Base-by-base conservation (phyloP, 164 flowering plant species). In the Paratinospora sagittata region DNA sequence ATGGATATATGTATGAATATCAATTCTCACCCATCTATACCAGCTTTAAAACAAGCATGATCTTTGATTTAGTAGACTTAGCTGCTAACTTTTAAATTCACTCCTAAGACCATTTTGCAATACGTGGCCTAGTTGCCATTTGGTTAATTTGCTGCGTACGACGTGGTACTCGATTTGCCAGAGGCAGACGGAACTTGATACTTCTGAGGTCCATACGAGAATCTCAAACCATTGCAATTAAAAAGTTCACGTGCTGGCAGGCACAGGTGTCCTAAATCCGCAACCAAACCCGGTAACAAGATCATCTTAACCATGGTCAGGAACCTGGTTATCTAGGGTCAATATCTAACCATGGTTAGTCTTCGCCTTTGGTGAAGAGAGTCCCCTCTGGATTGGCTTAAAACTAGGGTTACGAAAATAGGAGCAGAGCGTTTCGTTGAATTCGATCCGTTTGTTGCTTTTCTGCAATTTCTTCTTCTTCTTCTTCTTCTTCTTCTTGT, bases 361-460 rank as follows among this genome's bases (percentile, higher is more conserved):
- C n/a, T 39, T 63, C 41, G 7, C n/a, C 21, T 27, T 30, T 11
- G 65, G 8, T 66, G 41, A 39, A 36, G 68, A 30, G 34, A 30
- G 2, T 4, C 34, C 43, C 69, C 17, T 8, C 10, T 19, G 5
- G 68, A n/a, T 47, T 24, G 60, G 41, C 75, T 66, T 41, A 37
- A 73, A 41, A 65, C 34, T 65, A 72, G 74, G 74, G 74, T 72
- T 72, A 49, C 47, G 26, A 34, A 62, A 63, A 65, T 6, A 30
- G 34, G 4, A 30, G 34, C n/a, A 10, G 43, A 63, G 10, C 37
- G 66, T 63, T 63, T 63, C 37, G n/a, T 52, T 52, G 8, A 6
- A 16, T 52, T 63, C 66, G 66, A 63, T 63, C 66, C 17, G 6
- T 17, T 14, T 27, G 1, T 63, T 63, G 4, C n/a, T 27, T 27